Percentiles rank a stretch among this genome's conserved stretches.
phyloP scores from a whole-genome alignment of 345 rosid genomes.

The Viola odorata region DNA sequence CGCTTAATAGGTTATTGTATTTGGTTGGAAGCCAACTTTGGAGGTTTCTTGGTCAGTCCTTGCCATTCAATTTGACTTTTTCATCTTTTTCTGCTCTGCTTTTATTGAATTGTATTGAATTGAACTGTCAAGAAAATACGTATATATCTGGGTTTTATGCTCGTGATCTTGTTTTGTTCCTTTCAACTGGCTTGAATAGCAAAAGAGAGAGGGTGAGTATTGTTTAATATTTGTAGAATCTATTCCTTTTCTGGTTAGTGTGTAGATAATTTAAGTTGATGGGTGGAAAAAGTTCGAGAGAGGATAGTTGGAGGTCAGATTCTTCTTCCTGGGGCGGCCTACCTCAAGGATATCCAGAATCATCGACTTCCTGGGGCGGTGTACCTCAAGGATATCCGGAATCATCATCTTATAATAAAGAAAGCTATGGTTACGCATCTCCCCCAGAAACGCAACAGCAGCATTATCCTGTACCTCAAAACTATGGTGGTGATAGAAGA shows the following conservation, averaged over 20 bases:
- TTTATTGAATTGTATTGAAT: neutral
- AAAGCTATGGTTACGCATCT: slow-evolving; percentile 31
- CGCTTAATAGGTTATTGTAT: neutral
- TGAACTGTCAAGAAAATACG: no score
- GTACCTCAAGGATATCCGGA: slow-evolving; percentile 29
- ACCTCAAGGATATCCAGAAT: slow-evolving; percentile 26
- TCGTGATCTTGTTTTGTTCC: neutral
- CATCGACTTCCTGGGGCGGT: slow-evolving; percentile 52
- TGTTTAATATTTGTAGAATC: neutral
- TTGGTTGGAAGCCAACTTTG: neutral
- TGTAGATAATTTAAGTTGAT: slow-evolving; percentile 33
- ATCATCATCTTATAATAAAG: slow-evolving; percentile 39
- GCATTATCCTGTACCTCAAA: slow-evolving; percentile 24
- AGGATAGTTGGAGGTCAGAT: slow-evolving; percentile 39
- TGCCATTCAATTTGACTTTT: neutral
- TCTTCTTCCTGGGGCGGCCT: slow-evolving; percentile 51
- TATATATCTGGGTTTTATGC: neutral
- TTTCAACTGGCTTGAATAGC: neutral
- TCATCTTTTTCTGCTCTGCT: neutral
- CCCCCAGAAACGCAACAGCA: slow-evolving; percentile 27
- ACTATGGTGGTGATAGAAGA: slow-evolving; percentile 31
- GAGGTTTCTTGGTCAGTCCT: neutral
- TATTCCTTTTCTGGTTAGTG: neutral
- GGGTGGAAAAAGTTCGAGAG: slow-evolving; percentile 68
- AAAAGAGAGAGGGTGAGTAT: neutral